These are phyloP conservation scores for Picocystis salinarum DNA, from an alignment of 139 green algal species.

Conservation along the genomic window DNA sequence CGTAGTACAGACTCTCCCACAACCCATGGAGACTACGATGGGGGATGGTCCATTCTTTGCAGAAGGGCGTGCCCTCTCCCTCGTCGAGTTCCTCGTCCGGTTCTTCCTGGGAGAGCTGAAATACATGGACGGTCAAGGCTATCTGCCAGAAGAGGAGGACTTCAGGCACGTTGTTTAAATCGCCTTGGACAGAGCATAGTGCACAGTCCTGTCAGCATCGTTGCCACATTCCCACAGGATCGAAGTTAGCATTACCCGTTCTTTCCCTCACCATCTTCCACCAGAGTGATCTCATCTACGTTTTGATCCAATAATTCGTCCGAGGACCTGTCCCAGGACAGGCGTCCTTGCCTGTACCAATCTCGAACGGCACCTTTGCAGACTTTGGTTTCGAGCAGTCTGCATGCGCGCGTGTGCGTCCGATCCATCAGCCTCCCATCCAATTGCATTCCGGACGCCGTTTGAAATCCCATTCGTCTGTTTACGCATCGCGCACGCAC, in stretches of 20 bases:
- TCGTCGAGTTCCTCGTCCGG: slow-evolving; percentile 51
- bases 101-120: slow-evolving; percentile 32
- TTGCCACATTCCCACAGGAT: background rate
- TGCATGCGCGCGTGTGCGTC: background rate
- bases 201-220: background rate
- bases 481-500: too few relatives aligned
- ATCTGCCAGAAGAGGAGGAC: slow-evolving; percentile 20
- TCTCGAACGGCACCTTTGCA: background rate
- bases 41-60: slow-evolving; percentile 57
- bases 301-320: background rate
- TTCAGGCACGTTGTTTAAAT: background rate
- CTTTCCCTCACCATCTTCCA: background rate
- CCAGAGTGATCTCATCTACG: too few relatives aligned
- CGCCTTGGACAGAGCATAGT: background rate
- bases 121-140: slow-evolving; percentile 9
- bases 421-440: too few relatives aligned
- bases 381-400: background rate
- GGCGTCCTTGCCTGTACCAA: background rate
- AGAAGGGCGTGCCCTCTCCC: slow-evolving; percentile 33
- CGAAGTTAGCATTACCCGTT: background rate
- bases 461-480: too few relatives aligned
- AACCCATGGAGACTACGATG: slow-evolving; percentile 34
- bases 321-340: background rate
- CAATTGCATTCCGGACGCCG: too few relatives aligned
- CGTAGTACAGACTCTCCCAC: slow-evolving; percentile 70